Evolutionary conservation across 2,329 filamentous ascomycete genomes (phyloP).

Genomic region (Sporothrix humicola): DNA sequence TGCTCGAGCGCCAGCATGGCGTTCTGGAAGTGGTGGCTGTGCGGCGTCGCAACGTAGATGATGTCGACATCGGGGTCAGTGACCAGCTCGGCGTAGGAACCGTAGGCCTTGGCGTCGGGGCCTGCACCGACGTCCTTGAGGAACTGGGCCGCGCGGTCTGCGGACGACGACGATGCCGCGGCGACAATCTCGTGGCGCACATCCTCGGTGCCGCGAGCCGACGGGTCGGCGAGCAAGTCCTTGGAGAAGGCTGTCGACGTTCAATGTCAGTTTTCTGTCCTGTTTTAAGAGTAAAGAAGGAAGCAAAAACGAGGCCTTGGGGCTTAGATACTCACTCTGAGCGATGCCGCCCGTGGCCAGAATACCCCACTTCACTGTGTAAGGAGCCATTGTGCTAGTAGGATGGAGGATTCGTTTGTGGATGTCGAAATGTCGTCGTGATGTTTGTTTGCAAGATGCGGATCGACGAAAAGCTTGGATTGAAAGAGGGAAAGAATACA

Average conservation of each 20-base stretch:
- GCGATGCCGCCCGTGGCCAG: constrained; percentile 66
- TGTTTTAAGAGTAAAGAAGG: neutral
- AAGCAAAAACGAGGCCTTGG: neutral
- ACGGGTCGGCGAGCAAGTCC: constrained; percentile 78
- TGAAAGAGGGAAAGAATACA: neutral
- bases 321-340: constrained; percentile 52
- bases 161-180: constrained; percentile 78
- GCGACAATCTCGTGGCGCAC: constrained; percentile 78
- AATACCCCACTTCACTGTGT: constrained; percentile 64
- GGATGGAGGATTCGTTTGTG: constrained; percentile 33
- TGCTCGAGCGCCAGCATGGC: constrained; percentile 81
- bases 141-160: constrained; percentile 72
- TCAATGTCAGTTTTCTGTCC: neutral
- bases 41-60: constrained; percentile 86
- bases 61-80: constrained; percentile 80
- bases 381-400: constrained; percentile 45
- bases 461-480: neutral
- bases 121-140: constrained; percentile 73
- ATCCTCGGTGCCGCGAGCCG: constrained; percentile 70
- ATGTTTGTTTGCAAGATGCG: neutral
- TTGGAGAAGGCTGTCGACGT: constrained; percentile 67
- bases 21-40: constrained; percentile 93
- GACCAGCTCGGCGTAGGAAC: constrained; percentile 81
- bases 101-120: constrained; percentile 69
- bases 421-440: neutral